Conservation (phyloP, 176 grass and related monocot genomes). For the Oryza rufipogon region DNA sequence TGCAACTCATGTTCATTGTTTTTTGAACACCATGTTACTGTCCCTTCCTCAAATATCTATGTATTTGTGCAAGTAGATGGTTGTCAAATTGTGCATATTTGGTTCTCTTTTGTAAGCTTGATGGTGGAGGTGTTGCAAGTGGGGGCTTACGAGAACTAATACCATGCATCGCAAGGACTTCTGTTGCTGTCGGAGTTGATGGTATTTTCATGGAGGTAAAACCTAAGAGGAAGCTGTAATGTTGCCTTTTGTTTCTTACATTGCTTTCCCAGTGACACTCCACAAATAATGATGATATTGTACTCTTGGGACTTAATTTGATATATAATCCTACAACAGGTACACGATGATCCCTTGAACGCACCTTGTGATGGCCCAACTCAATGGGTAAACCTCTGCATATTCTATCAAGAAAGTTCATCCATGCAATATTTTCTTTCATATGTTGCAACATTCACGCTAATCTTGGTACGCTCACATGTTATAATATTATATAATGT, state of each 20-base stretch:
- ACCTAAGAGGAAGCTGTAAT: constrained; percentile 6
- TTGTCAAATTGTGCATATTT: constrained; percentile 1
- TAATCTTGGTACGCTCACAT: constrained; percentile 3
- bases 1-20: background rate
- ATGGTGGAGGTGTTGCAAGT: constrained; percentile 92
- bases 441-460: background rate
- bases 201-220: constrained; percentile 99
- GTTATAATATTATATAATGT: constrained; percentile 10
- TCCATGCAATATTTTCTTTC: background rate
- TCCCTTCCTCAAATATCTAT: constrained; percentile 12
- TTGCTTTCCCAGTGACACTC: constrained; percentile 5
- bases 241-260: background rate
- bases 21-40: background rate
- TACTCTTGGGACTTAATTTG: background rate
- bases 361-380: constrained; percentile 96
- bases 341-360: constrained; percentile 87
- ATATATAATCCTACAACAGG: constrained; percentile 42
- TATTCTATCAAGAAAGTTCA: constrained; percentile 4
- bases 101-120: constrained; percentile 67
- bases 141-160: constrained; percentile 90
- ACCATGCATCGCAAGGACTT: constrained; percentile 91
- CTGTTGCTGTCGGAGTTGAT: constrained; percentile 91
- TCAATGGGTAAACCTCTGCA: constrained; percentile 67
- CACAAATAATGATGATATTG: background rate
- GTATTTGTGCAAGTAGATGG: background rate